Conservation (phyloP, 345 rosid genomes). For the Camelina laxa region DNA sequence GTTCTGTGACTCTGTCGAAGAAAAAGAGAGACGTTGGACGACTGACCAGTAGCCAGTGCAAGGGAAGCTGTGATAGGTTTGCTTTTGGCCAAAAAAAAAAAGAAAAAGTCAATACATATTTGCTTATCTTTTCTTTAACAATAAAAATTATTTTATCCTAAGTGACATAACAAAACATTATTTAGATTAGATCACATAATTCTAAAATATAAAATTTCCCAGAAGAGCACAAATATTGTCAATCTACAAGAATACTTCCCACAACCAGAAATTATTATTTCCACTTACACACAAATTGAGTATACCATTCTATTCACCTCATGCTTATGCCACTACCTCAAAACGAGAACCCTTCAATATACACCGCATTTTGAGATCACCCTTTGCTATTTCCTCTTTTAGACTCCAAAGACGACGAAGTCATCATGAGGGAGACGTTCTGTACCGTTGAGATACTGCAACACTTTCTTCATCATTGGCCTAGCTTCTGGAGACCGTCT, state of each 20-base stretch:
- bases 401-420: not conserved
- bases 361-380: not conserved
- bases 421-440: slow-evolving; percentile 35
- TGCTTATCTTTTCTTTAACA: not conserved
- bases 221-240: not conserved
- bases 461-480: slow-evolving; percentile 41
- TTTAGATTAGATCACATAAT: not conserved
- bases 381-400: not conserved
- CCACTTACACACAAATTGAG: not conserved
- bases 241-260: not conserved
- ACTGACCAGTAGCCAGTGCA: no score
- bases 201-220: not conserved
- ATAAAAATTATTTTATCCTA: not conserved
- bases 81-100: no score
- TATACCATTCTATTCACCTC: not conserved
- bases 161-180: no score
- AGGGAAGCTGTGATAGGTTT: no score
- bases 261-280: not conserved
- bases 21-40: no score
- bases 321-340: not conserved
- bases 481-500: slow-evolving; percentile 30
- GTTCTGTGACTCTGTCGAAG: no score
- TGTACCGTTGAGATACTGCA: slow-evolving; percentile 44
- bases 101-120: no score
- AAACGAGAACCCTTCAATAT: not conserved